Evolutionary conservation across 805 yeast genomes (phyloP), one percentile per base, ranked within the genome.

Genomic region (Candida krabiensis): DNA sequence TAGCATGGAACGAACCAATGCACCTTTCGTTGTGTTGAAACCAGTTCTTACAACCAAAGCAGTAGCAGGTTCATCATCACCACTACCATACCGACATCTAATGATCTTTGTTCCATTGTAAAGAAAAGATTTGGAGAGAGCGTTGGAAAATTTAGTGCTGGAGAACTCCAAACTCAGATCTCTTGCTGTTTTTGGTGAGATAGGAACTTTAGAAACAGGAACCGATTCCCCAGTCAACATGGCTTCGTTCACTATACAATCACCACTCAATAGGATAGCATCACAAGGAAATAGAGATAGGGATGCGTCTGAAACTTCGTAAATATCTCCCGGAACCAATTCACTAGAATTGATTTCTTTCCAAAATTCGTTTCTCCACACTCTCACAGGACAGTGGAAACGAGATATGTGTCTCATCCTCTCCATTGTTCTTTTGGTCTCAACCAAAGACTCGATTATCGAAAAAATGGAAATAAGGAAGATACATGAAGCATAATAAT

Each of bases 221-320:
- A 93, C 97, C 36, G 96, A 88, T 60, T 93, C 99, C 27, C 99
- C 99, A 0, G 99, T 93, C 15, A 93, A 71, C 96, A 93, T 93
- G 5, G 97, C 86, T 58, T 93, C 99, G 60, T 93, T 93, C n/a
- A 93, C 85, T 38, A 93, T 89, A 58, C 96, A 86, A 57, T 90
- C 98, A 35, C 99, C 99, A 23, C 89, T 78, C 14, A 91, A 64
- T 34, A 93, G 68, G 9, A 93, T 61, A 0, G 96, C 84, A 61
- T 93, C 99, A 57, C 96, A 89, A 0, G 99, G 99, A 33, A 91
- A 71, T 1, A 74, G 53, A 3, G 69, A 53, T 40, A 93, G 66
- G 0, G 85, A 75, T 0, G 97, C 95, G 54, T 90, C 97, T 1
- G 89, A 81, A 24, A 93, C 79, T 64, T 93, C 99, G 56, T 83